Evolutionary conservation across 768 basidiomycete genomes (phyloP).

Genomic region (Dioszegia crocea): DNA sequence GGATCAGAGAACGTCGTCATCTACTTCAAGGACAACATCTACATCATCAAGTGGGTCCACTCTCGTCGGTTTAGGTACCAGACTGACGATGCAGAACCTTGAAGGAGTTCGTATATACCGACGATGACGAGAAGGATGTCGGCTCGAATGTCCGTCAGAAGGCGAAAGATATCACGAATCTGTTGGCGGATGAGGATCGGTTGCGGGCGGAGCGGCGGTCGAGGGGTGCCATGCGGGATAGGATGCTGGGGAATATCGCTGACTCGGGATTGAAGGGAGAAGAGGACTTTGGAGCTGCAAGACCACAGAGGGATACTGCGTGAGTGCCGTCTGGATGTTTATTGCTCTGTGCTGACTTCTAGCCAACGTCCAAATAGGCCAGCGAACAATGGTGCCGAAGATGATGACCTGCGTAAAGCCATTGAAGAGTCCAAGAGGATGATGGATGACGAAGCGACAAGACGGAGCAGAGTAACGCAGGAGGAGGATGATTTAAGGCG

Average conservation of each 20-base stretch:
- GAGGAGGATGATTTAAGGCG: conserved; percentile 73
- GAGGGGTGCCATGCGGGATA: conserved; percentile 81
- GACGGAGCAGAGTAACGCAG: conserved; percentile 55
- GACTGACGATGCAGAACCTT: conserved; percentile 58
- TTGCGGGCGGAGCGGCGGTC: conserved; percentile 74
- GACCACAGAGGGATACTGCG: conserved; percentile 5
- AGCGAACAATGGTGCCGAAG: conserved; percentile 53
- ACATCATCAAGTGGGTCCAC: conserved; percentile 78
- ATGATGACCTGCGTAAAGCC: conserved; percentile 77
- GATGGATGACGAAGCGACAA: conserved; percentile 63
- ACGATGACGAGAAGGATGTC: conserved; percentile 93
- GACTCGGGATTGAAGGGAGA: conserved; percentile 49
- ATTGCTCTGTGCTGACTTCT: not conserved
- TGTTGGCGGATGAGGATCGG: conserved; percentile 78
- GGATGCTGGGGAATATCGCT: conserved; percentile 69
- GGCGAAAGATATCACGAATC: conserved; percentile 95
- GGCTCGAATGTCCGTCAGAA: conserved; percentile 70
- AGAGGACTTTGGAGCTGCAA: conserved; percentile 48
- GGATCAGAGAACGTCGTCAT: conserved; percentile 98
- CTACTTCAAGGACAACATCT: conserved; percentile 95
- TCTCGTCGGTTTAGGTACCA: not conserved
- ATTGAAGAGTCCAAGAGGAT: conserved; percentile 85
- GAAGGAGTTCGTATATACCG: conserved; percentile 95
- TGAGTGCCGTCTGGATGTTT: not conserved
- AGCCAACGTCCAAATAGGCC: conserved; percentile 19